Percentiles rank a stretch among this genome's conserved stretches.
Evolutionary conservation across 177 flowering plant genomes (phyloP).

Genomic region (Telopea speciosissima): DNA sequence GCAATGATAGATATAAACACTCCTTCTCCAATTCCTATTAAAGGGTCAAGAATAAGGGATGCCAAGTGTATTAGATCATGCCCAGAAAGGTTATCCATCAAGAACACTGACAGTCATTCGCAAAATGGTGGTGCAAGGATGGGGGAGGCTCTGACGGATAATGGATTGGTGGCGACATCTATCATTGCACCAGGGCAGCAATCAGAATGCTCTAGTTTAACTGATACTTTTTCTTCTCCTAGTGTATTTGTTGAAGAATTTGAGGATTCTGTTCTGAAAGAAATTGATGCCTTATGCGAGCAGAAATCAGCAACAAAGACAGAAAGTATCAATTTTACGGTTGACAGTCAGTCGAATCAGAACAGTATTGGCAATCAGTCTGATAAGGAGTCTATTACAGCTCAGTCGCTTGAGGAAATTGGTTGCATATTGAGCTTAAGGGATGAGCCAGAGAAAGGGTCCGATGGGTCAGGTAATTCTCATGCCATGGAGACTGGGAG

Average conservation of each 20-base stretch:
- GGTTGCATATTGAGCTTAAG: constrained; percentile 6
- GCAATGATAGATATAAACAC: constrained; percentile 31
- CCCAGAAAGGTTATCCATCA: constrained; percentile 5
- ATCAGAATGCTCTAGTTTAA: constrained; percentile 10
- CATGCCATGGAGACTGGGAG: constrained; percentile 11
- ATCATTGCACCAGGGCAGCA: constrained; percentile 4
- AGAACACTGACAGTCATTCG: background rate
- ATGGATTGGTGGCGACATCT: constrained; percentile 4
- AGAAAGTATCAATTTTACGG: constrained; percentile 4
- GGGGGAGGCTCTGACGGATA: background rate
- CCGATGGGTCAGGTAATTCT: constrained; percentile 9
- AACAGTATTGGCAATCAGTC: constrained; percentile 1
- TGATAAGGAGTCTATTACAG: constrained; percentile 10
- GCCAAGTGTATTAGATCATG: constrained; percentile 8
- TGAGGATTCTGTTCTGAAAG: constrained; percentile 53
- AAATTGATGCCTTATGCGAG: constrained; percentile 76
- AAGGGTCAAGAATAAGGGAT: constrained; percentile 7
- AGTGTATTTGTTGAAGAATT: constrained; percentile 50
- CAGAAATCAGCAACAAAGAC: constrained; percentile 29
- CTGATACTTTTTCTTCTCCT: constrained; percentile 14
- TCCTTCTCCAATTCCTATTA: constrained; percentile 10
- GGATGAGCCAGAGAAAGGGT: constrained; percentile 10
- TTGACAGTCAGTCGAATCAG: constrained; percentile 10
- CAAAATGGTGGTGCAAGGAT: background rate
- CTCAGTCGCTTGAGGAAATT: constrained; percentile 6